Conservation (phyloP, 73 alveolate species). For the Paramecium tetraurelia region DNA sequence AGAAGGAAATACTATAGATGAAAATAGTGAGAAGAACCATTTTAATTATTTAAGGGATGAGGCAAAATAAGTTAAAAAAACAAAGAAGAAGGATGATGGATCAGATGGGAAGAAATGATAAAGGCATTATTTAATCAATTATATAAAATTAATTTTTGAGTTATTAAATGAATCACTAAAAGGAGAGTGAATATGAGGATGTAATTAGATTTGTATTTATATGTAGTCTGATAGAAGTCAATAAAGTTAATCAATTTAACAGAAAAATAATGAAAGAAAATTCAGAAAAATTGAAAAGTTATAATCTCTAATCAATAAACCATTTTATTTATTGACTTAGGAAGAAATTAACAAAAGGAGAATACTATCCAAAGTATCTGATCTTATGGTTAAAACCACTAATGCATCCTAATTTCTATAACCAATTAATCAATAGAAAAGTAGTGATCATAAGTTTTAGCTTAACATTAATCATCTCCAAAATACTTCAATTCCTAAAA, state of each 20-base stretch:
- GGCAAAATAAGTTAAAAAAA: constrained; percentile 6
- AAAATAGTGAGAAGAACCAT: constrained; percentile 37
- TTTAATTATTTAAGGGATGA: constrained; percentile 52
- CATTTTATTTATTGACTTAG: not conserved
- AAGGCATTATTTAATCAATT: not conserved
- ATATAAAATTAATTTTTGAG: not conserved
- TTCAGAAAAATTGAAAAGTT: not conserved
- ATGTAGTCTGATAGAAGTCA: not conserved
- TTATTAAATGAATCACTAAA: not conserved
- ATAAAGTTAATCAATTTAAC: not conserved
- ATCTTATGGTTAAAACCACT: not conserved
- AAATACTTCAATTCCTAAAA: not conserved
- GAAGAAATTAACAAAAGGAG: not conserved
- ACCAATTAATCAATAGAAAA: not conserved
- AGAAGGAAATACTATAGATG: constrained; percentile 35
- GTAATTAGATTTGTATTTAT: not conserved
- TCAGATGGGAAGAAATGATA: not conserved
- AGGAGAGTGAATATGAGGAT: not conserved
- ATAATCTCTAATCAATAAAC: not conserved
- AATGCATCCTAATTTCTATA: not conserved
- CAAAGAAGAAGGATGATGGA: not conserved
- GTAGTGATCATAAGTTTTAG: not conserved
- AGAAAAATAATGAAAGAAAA: not conserved
- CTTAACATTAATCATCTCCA: not conserved
- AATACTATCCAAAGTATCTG: not conserved